Evolutionary conservation across 1,284 basidiomycete species (phyloP), one percentile per base, ranked within the genome.

Genomic region (Cryptococcus sp.): DNA sequence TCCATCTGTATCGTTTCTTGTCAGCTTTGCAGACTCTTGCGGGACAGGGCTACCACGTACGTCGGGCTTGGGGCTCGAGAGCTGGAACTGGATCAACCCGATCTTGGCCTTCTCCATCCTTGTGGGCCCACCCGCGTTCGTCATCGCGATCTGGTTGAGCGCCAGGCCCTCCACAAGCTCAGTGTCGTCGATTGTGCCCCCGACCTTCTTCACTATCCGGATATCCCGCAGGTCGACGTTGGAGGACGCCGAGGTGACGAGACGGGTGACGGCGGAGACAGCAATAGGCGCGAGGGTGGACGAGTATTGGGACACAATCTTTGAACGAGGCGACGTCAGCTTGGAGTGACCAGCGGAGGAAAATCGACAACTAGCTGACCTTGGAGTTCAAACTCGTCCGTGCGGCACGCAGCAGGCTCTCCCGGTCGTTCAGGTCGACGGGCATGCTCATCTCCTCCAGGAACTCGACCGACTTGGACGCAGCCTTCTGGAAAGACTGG

Each of bases 221-320:
- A 98, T 89, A 77, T 99, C 95, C 59, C 93, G 84, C 43, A 99
- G 84, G 79, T 99, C 96, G 50, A 99, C 95, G 69, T 92, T 96
- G 3, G 89, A 88, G 9, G 91, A 92, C 11, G 88, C 87, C 2
- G 89, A 82, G 0, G 89, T 88, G 43, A 89, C 86, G 42, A 97
- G 83, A 56, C 91, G 87, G 33, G 87, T 91, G 45, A 99, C 96
- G n/a, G 95, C 93, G 56, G 87, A 83, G 21, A 98, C 96, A 37
- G 96, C 96, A 65, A 98, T 98, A 44, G 96, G 96, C 13, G 96
- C 91, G 55, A 99, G 84, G 39, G 91, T 92, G 11, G 93, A 91
- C 4, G 96, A 98, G 78, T 98, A 98, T 83, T 98, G 96, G 18
- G 95, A 98, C 46, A 98, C 96, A 68, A 99, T 97, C 91, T 95